Evolutionary conservation across 179 eudicot genomes (phyloP), one percentile per base, ranked within the genome.

Genomic region (Drosera spatulata): DNA sequence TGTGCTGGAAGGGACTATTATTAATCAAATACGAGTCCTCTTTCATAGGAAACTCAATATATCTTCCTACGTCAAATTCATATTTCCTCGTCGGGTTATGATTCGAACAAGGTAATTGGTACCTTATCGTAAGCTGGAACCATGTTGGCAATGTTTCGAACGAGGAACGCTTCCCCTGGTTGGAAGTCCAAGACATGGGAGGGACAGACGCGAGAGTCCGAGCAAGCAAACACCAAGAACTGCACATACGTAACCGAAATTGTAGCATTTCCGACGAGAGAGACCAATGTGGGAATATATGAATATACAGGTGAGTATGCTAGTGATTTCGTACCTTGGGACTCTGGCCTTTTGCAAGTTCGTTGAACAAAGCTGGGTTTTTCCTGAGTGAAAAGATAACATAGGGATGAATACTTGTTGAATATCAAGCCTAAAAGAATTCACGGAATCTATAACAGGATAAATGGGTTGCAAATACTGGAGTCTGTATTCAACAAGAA

Each of bases 171-270:
- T 66, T 84, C 91, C 51, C 91, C 91, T 42, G 87, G 91, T 50
- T 84, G 87, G 69, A 84, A 84, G 71, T 77, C 69, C 50, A 84
- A 10, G 82, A 86, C 33, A 22, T 22, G 33, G 33, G 33, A 22
- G 33, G 33, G 33, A 22, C 33, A 22, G 1, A 22, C 33, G 39
- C 91, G 73, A 22, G 91, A 84, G 63, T 84, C 91, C 12, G 85
- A 82, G 83, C 87, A 81, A 10, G 91, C 91, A 79, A 84, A 84
- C n/a, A 84, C 87, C 81, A 84, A 11, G 63, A 82, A 84, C 91
- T 84, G 80, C 75, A 75, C 12, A 22, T 4, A 45, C 11, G 37
- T 15, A n/a, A n/a, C 7, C 5, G 5, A 37, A 55, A 53, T n/a
- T n/a, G 7, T 4, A 33, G 8, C 14, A 55, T 37, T 39, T 5